Evolutionary conservation across 2,329 filamentous ascomycete species (phyloP).

Genomic region (Tolypocladium amazonense): DNA sequence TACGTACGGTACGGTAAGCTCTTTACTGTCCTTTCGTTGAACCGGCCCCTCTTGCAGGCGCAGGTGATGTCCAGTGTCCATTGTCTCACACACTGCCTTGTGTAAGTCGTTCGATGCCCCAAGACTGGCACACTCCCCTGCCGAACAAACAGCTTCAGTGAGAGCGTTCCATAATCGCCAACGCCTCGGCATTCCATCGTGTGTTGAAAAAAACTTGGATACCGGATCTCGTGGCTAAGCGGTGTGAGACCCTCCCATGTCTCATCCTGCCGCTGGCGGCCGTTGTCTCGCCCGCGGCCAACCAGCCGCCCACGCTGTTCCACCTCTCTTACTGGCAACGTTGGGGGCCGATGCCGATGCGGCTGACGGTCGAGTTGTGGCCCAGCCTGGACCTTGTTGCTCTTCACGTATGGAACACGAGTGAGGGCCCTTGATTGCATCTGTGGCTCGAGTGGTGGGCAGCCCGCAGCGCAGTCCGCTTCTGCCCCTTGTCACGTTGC

Average conservation of each 20-base stretch:
- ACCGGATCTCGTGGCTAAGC: not conserved
- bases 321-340: not conserved
- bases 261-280: not conserved
- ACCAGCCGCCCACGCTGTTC: not conserved
- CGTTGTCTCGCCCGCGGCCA: not conserved
- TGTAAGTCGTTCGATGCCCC: not conserved
- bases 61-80: not conserved
- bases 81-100: not conserved
- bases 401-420: not conserved
- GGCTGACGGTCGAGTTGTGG: not conserved
- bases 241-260: not conserved
- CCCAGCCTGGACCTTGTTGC: not conserved
- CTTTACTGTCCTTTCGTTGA: not conserved
- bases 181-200: not conserved
- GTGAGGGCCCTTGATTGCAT: not conserved
- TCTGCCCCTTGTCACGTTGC: slow-evolving; percentile 2
- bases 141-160: not conserved
- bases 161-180: not conserved
- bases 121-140: not conserved
- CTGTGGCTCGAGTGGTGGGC: not conserved
- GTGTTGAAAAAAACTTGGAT: not conserved
- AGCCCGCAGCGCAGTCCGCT: slow-evolving; percentile 1
- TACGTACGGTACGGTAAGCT: not conserved
- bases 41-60: not conserved
- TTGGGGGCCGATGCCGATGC: not conserved